Base-by-base conservation (phyloP, 371 early-diverging fungal species). In the Chytridium lagenaria region DNA sequence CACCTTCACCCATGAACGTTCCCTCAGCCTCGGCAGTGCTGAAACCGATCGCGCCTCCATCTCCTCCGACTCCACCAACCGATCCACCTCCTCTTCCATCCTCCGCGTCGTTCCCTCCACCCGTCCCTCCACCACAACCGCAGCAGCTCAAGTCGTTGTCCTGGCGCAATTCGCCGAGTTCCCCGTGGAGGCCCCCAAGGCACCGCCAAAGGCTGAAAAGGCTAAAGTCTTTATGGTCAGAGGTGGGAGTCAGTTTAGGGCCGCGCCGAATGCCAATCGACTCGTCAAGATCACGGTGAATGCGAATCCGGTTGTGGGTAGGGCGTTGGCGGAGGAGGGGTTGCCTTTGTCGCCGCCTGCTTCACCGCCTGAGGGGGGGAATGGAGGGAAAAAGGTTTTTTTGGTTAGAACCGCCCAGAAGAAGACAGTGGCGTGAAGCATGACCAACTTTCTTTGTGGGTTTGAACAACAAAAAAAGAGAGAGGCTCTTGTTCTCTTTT, bases 171-270 rank as follows among this genome's bases (percentile, higher is more conserved):
- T 23, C 7, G 34, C 61, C 36, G 61, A 28, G 61, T 3, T 61
- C 36, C 34, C 36, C 10, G 26, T n/a, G 12, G 55, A 52, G 55
- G 26, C 7, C 5, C 61, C 61, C 7, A 37, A 31, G 31, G 61
- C 30, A 36, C 61, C 61, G 61, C 30, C 30, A 5, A 61, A 61
- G 61, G 3, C 30, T 16, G n/a, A n/a, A n/a, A n/a, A n/a, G n/a
- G 61, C 61, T 34, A 61, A 34, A 34, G 61, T 61, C 3, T 61
- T 61, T 34, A 61, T 61, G 61, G 61, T 61, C 12, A 30, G 61
- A 10, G 61, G 61, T 3, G 61, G 61, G 3, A 61, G 61, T 37
- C 31, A 37, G 61, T 61, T 61, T 34, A 30, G 61, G 30, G 36
- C 34, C 5, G 61, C 61, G 36, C 61, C 61, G 34, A 26, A 61